Percentiles rank a stretch among this genome's conserved stretches.
These are phyloP conservation scores for Euphorbia peplus DNA, from an alignment of 345 rosid species.

Conservation along the genomic window DNA sequence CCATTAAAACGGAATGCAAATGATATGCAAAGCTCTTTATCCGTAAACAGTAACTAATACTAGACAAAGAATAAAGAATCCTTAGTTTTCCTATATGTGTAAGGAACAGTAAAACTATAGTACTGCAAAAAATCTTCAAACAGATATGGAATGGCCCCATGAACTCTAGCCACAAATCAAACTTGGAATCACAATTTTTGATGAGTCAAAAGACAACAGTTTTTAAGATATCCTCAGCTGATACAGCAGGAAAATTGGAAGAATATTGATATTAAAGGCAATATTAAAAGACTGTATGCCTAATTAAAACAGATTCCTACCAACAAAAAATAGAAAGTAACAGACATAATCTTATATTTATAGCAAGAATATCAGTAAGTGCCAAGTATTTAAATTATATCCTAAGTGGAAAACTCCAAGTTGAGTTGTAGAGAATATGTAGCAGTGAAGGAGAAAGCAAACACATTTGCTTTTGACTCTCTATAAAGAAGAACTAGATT, in stretches of 20 bases:
- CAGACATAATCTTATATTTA: background rate
- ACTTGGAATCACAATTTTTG: conserved; percentile 4
- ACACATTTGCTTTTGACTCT: conserved; percentile 6
- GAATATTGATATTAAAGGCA: background rate
- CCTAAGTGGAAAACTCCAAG: background rate
- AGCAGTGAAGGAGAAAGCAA: background rate
- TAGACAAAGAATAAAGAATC: background rate
- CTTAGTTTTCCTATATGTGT: background rate
- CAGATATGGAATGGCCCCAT: background rate
- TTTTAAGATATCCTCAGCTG: background rate
- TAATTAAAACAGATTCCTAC: background rate
- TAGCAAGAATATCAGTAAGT: conserved; percentile 1
- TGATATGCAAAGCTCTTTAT: background rate
- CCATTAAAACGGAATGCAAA: background rate
- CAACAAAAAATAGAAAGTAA: background rate
- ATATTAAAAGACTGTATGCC: background rate
- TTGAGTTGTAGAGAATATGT: background rate
- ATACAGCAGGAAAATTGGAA: conserved; percentile 6
- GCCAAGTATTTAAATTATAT: background rate
- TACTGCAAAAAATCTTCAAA: background rate
- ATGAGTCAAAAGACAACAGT: background rate
- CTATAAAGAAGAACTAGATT: conserved; percentile 7
- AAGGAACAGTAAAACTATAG: background rate
- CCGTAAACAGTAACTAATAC: background rate
- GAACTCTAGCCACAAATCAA: background rate